Evolutionary conservation across 495 filamentous ascomycete genomes (phyloP).

Genomic region (Penicillium paxilli): DNA sequence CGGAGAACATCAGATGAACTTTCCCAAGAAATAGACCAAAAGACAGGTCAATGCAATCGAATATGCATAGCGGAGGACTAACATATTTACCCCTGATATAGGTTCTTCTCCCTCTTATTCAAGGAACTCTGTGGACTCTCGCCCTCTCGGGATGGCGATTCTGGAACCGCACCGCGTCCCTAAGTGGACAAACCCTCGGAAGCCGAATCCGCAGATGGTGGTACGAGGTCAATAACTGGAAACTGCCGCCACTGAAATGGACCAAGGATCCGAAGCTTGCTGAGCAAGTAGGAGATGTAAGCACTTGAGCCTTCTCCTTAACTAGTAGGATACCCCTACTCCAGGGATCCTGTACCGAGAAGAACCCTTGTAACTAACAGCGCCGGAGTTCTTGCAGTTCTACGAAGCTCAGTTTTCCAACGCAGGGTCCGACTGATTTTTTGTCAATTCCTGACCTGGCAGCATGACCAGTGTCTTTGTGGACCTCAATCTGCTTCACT

Average conservation of each 20-base stretch:
- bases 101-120: conserved; percentile 79
- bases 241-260: conserved; percentile 44
- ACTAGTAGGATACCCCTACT: conserved; percentile 4
- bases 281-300: conserved; percentile 49
- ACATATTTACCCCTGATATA: conserved; percentile 27
- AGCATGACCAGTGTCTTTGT: not conserved
- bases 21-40: not conserved
- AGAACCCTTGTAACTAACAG: conserved; percentile 27
- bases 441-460: not conserved
- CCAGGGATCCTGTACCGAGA: not conserved
- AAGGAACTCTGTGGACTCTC: conserved; percentile 83
- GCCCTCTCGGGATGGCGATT: conserved; percentile 77
- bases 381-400: conserved; percentile 45
- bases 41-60: conserved; percentile 1
- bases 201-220: conserved; percentile 80
- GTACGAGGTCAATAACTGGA: conserved; percentile 90
- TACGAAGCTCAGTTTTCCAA: conserved; percentile 45
- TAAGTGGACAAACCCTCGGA: conserved; percentile 69
- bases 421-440: conserved; percentile 33
- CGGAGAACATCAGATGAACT: not conserved
- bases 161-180: conserved; percentile 72
- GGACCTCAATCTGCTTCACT: conserved; percentile 10
- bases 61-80: no score
- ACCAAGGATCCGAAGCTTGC: conserved; percentile 33
- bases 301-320: conserved; percentile 21